A percentile compares a stretch with the other conserved stretches of the same genome.
These are phyloP conservation scores for Pilatotrama ljubarskyi DNA, from an alignment of 768 basidiomycete genomes.

Conservation along the genomic window DNA sequence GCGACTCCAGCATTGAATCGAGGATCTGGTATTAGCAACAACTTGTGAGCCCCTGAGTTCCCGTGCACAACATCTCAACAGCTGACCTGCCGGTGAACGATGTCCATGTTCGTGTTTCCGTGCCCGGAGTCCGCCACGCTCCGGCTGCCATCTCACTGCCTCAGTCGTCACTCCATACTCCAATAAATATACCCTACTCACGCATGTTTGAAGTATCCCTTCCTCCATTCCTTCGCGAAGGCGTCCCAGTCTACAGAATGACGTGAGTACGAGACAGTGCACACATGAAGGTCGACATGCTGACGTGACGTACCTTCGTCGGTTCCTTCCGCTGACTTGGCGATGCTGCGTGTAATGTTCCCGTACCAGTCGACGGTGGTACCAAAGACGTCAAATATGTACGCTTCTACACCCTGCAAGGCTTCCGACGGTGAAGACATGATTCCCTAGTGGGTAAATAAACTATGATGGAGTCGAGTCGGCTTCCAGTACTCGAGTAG, in stretches of 20 bases:
- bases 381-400: slow-evolving; percentile 32
- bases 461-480: too few species aligned
- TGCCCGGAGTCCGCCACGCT: slow-evolving; percentile 44
- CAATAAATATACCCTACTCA: slow-evolving; percentile 27
- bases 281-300: too few species aligned
- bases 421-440: background rate
- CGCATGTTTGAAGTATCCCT: slow-evolving; percentile 49
- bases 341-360: slow-evolving; percentile 22
- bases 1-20: slow-evolving; percentile 48
- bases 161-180: slow-evolving; percentile 25
- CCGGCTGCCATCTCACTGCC: slow-evolving; percentile 20
- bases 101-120: slow-evolving; percentile 53
- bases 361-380: slow-evolving; percentile 33
- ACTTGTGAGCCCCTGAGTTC: too few species aligned
- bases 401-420: slow-evolving; percentile 22
- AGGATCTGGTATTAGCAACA: slow-evolving; percentile 44
- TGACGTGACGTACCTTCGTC: background rate
- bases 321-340: background rate
- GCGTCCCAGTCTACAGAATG: slow-evolving; percentile 38
- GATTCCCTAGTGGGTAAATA: too few species aligned
- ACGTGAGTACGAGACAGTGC: background rate
- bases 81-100: slow-evolving; percentile 53
- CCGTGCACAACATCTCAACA: too few species aligned
- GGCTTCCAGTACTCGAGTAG: too few species aligned
- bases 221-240: slow-evolving; percentile 60